Evolutionary conservation across 75 land plant species (phyloP), one percentile per base, ranked within the genome.

Genomic region (Sequoia sempervirens): DNA sequence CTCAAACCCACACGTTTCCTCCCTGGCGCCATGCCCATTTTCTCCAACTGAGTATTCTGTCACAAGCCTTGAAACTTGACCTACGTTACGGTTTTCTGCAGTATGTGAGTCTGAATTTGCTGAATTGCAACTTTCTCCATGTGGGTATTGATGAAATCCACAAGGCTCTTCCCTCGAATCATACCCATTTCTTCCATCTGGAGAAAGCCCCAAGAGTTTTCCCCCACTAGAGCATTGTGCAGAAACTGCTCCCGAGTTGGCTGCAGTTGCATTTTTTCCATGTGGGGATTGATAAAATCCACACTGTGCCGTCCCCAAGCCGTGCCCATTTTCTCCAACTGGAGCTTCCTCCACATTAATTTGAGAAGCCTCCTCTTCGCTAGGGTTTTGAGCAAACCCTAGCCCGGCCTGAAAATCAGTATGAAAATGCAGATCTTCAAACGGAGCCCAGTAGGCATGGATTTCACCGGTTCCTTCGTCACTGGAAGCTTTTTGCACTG

Each of bases 381-480:
- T 78, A 23, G 50, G 47, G 47, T 78, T 43, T 26, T 10, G 30
- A 2, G 13, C 13, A 78, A 78, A 78, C 80, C 80, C 80, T 78
- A 78, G 50, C 32, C 23, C 80, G 5, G 18, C 34, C 41, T 87
- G 81, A 68, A 89, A 92, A 14, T 87, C 81, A 4, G 89, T 85
- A 73, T 92, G 89, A 28, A 78, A 83, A 79, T 90, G 87, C 46
- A 92, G 89, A 84, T 92, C 93, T 81, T 92, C 93, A 78, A 82
- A 92, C 20, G 90, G 75, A 1, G 92, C 87, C 93, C 93, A 92
- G 70, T 80, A 9, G 0, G 75, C 23, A 28, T 56, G 52, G 69
- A 69, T 61, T 45, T 47, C 75, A 38, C 80, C 26, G 30, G 32
- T 45, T 86, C 87, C 87, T 86, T 81, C 34, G 2, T 79, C 45